A percentile compares a stretch with the other conserved stretches of the same genome.
Evolutionary conservation across 495 filamentous ascomycete genomes (phyloP).

Genomic region (Astrothelium macrocarpum): DNA sequence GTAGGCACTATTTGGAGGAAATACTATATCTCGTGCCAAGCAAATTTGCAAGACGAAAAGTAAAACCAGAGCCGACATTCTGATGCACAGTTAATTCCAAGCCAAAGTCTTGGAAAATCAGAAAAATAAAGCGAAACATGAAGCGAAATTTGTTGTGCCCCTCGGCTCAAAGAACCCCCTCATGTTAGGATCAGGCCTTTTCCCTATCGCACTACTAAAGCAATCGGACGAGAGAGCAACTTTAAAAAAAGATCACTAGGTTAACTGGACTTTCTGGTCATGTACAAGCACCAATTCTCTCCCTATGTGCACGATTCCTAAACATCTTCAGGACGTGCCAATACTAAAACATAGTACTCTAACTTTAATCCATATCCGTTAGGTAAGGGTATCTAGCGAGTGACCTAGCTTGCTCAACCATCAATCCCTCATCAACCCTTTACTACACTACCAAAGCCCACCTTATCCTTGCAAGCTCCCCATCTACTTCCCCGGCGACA

Average conservation of each 20-base stretch:
- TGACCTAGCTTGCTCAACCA: not conserved
- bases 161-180: not conserved
- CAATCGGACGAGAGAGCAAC: no score
- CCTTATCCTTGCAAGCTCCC: not conserved
- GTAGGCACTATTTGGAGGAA: conserved; percentile 1
- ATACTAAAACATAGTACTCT: no score
- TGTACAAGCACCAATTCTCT: no score
- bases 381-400: not conserved
- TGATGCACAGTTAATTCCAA: not conserved
- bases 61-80: not conserved
- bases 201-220: no score
- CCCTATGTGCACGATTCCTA: no score
- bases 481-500: conserved; percentile 12
- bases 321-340: no score
- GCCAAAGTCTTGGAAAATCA: not conserved
- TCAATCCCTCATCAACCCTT: not conserved
- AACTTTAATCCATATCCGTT: not conserved
- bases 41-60: not conserved
- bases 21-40: not conserved
- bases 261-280: no score
- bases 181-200: no score
- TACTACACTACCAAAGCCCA: no score
- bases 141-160: not conserved
- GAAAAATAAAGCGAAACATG: not conserved
- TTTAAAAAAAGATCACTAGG: no score